Evolutionary conservation across 768 basidiomycete genomes (phyloP).

Genomic region (Rhizopogon rudus): DNA sequence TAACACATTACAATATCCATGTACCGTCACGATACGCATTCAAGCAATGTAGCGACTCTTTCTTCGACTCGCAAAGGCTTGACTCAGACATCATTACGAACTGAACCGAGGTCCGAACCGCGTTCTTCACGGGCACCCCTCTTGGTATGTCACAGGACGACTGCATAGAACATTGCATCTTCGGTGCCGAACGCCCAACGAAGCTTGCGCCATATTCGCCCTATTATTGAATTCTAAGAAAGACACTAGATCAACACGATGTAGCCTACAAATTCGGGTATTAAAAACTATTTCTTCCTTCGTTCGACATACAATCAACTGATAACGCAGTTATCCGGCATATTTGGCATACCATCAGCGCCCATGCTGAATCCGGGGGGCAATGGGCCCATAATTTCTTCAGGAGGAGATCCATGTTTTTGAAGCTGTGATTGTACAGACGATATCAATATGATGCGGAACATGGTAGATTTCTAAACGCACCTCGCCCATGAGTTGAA

Average conservation of each 20-base stretch:
- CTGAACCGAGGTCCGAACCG: not conserved
- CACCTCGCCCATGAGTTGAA: constrained; percentile 76
- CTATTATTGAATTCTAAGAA: not conserved
- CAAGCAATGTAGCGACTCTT: too few species aligned
- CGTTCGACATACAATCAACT: not conserved
- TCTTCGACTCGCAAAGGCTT: too few species aligned
- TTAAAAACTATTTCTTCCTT: not conserved
- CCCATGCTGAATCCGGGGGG: constrained; percentile 64
- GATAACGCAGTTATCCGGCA: constrained; percentile 28
- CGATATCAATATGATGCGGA: not conserved
- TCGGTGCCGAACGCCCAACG: not conserved
- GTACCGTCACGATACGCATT: too few species aligned
- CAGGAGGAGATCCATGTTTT: constrained; percentile 68
- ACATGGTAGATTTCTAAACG: not conserved
- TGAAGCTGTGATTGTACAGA: constrained; percentile 55
- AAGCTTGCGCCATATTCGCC: not conserved
- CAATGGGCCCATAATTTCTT: constrained; percentile 79
- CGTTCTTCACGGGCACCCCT: not conserved
- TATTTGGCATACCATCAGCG: constrained; percentile 46
- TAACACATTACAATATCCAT: too few species aligned
- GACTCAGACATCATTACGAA: not conserved
- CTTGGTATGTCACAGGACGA: not conserved
- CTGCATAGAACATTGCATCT: not conserved
- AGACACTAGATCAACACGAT: not conserved
- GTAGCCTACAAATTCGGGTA: not conserved